phyloP scores from a whole-genome alignment of 2,329 filamentous ascomycete species.

The Malbranchea zuffiana region DNA sequence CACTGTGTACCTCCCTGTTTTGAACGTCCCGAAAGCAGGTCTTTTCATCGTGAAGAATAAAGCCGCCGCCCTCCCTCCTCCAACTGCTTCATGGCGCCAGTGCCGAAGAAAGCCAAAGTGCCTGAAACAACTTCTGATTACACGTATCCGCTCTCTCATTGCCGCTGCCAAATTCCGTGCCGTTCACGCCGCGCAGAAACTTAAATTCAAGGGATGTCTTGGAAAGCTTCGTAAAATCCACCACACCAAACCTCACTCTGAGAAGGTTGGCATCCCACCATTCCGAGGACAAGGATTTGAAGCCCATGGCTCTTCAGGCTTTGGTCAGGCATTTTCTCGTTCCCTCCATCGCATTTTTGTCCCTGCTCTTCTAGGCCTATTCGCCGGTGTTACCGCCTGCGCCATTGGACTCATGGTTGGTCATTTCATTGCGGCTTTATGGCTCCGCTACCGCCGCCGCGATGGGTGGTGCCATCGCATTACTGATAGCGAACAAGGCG shows the following conservation, averaged over 20 bases:
- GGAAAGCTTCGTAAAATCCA: constrained; percentile 15
- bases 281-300: constrained; percentile 1
- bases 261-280: too few species aligned
- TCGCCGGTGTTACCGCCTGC: constrained; percentile 36
- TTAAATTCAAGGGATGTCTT: constrained; percentile 25
- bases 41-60: constrained; percentile 29
- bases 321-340: background rate
- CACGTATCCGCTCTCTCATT: constrained; percentile 32
- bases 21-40: constrained; percentile 27
- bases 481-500: constrained; percentile 26
- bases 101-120: constrained; percentile 34
- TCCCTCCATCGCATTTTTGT: constrained; percentile 35
- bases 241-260: too few species aligned
- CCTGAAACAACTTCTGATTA: constrained; percentile 28
- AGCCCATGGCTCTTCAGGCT: background rate
- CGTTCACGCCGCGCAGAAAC: constrained; percentile 21
- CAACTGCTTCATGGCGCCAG: constrained; percentile 30
- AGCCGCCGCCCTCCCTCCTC: constrained; percentile 29
- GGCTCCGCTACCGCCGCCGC: constrained; percentile 32
- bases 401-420: constrained; percentile 40
- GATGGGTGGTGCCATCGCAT: constrained; percentile 19
- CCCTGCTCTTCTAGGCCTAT: constrained; percentile 36
- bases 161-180: constrained; percentile 29
- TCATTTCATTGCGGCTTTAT: constrained; percentile 36
- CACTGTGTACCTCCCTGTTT: constrained; percentile 31